Percentiles rank a stretch among this genome's conserved stretches.
These are phyloP conservation scores for Bullera alba DNA, from an alignment of 768 basidiomycete species.

Conservation along the genomic window DNA sequence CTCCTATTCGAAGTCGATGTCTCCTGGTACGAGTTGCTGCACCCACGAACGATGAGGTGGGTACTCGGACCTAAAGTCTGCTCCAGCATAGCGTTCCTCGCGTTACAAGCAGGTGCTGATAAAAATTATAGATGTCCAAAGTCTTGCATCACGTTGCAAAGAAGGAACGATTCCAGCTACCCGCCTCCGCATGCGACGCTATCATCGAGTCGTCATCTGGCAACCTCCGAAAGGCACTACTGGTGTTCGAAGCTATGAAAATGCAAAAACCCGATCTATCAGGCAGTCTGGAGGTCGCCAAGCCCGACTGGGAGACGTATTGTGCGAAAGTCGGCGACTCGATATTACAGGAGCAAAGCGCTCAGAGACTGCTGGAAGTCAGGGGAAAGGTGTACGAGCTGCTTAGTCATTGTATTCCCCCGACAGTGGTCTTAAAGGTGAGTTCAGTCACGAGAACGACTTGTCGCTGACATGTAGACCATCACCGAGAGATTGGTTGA, in stretches of 20 bases:
- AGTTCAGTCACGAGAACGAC: constrained; percentile 13
- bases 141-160: constrained; percentile 75
- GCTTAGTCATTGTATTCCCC: constrained; percentile 92
- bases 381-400: constrained; percentile 90
- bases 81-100: not conserved
- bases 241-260: constrained; percentile 89
- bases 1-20: constrained; percentile 93
- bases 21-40: constrained; percentile 88
- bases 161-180: constrained; percentile 72
- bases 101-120: not conserved
- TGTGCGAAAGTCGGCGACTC: constrained; percentile 85
- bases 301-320: constrained; percentile 99
- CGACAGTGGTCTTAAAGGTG: constrained; percentile 84
- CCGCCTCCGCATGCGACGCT: constrained; percentile 63
- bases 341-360: constrained; percentile 82
- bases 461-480: constrained; percentile 55
- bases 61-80: constrained; percentile 12
- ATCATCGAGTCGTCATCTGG: constrained; percentile 77
- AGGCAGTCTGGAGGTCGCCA: constrained; percentile 72
- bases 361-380: constrained; percentile 83
- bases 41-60: constrained; percentile 68
- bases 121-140: constrained; percentile 59
- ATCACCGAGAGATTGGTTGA: constrained; percentile 81
- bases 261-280: constrained; percentile 92
- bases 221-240: constrained; percentile 87